These are phyloP conservation scores for Porogramme epimiltina DNA, from an alignment of 1,284 basidiomycete species.

Conservation along the genomic window DNA sequence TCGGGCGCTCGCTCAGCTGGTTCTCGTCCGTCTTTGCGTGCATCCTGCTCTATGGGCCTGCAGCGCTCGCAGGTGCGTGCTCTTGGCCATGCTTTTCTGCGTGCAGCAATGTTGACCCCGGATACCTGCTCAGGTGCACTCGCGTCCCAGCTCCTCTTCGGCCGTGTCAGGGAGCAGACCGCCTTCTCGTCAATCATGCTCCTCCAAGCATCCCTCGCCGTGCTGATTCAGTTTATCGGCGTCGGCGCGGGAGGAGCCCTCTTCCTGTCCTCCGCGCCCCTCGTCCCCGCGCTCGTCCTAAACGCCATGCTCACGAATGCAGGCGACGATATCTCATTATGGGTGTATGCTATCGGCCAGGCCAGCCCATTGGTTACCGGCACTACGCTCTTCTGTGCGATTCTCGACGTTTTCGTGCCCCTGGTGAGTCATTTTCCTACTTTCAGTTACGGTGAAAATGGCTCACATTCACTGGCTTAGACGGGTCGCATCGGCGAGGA, in stretches of 20 bases:
- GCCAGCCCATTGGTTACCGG: constrained; percentile 68
- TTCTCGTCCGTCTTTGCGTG: constrained; percentile 77
- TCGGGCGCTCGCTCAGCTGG: constrained; percentile 80
- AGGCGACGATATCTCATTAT: constrained; percentile 47
- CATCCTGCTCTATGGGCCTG: constrained; percentile 78
- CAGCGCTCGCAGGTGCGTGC: constrained; percentile 63
- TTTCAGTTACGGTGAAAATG: not conserved
- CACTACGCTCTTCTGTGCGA: constrained; percentile 67
- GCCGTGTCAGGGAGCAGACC: constrained; percentile 57
- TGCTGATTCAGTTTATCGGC: constrained; percentile 58
- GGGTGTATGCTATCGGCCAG: constrained; percentile 70
- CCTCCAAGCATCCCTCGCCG: constrained; percentile 53
- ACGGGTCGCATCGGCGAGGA: constrained; percentile 76
- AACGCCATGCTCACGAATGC: constrained; percentile 45
- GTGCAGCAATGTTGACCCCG: too few species aligned
- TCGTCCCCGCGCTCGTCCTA: constrained; percentile 53
- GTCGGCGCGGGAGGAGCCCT: constrained; percentile 74
- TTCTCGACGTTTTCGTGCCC: constrained; percentile 91
- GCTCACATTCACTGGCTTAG: constrained; percentile 35
- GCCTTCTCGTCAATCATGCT: constrained; percentile 66
- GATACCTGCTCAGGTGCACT: constrained; percentile 55
- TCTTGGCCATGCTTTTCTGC: not conserved
- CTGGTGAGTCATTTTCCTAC: constrained; percentile 61
- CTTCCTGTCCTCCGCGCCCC: constrained; percentile 56
- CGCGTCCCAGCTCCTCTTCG: constrained; percentile 55